Evolutionary conservation across 192 early-diverging fungal genomes (phyloP).

Genomic region (Gryganskiella cystojenkinii): DNA sequence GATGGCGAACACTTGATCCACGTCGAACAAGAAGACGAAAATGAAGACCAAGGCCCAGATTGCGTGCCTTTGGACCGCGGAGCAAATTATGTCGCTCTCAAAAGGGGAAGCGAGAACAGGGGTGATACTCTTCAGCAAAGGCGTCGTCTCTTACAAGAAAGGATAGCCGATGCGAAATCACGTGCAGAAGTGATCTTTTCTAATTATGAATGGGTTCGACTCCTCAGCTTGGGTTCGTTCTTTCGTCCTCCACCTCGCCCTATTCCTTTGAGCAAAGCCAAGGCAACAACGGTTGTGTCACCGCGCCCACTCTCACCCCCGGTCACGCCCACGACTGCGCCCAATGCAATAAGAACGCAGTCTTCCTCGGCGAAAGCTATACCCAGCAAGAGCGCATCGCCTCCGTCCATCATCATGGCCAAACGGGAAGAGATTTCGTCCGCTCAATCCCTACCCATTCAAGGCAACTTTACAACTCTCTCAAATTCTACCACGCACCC

Average conservation of each 20-base stretch:
- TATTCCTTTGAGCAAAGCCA: too few species aligned
- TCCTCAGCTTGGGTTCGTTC: conserved; percentile 45
- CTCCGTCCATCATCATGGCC: too few species aligned
- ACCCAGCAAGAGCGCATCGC: too few species aligned
- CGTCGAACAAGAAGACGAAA: too few species aligned
- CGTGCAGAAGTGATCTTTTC: conserved; percentile 44
- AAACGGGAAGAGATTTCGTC: neutral
- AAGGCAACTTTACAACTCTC: neutral
- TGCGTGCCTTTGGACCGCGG: neutral
- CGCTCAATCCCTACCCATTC: neutral
- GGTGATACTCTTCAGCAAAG: neutral
- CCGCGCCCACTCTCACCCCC: neutral
- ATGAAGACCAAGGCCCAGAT: too few species aligned
- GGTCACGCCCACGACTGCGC: neutral
- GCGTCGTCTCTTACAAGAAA: neutral
- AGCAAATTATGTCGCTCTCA: neutral
- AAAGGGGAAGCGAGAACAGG: neutral
- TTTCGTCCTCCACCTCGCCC: conserved; percentile 9
- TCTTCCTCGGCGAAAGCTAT: too few species aligned
- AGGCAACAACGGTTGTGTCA: neutral
- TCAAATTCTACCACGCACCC: neutral
- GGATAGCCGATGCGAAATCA: conserved; percentile 14
- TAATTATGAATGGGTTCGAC: conserved; percentile 43
- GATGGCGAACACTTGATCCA: too few species aligned
- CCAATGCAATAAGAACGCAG: too few species aligned